Base-by-base conservation (phyloP, 306 rosid genomes). In the Macrotyloma uniflorum region DNA sequence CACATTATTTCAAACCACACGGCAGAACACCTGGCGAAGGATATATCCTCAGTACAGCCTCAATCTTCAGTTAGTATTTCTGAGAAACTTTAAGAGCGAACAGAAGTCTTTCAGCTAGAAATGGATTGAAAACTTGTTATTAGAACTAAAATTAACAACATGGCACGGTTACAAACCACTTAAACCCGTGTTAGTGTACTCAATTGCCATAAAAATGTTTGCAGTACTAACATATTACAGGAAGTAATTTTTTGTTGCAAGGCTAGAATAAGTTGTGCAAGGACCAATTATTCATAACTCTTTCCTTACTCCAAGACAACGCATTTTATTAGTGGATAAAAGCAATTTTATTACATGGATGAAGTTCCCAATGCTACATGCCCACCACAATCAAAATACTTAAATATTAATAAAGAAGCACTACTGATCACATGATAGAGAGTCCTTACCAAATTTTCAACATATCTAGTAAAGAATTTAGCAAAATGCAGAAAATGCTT, bases 401-500 rank as follows among this genome's bases (percentile, higher is more conserved):
- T 54, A 35, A 59, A 76, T 61, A 65, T 64, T 43, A 66, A 73
- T 78, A 63, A 78, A 78, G 75, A 66, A 36, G 70, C 58, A 59
- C 74, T 46, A 49, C 68, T 66, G 32, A 72, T 78, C 72, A 66
- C 75, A 72, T 70, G 74, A 83, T 64, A 71, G 72, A 72, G 38
- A 19, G 72, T 57, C 66, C 11, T 66, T 53, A 78, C 78, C 70
- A 57, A 67, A 74, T 33, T 65, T 75, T 72, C 72, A 55, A 68
- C 72, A 54, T 54, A 46, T 57, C 68, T 54, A 12, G 54, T 38
- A 8, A 72, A 32, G 67, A 36, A 14, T 72, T 61, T 55, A 40
- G 40, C 66, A 77, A 78, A 78, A 36, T 66, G 72, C 32, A 66
- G 22, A 78, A 28, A 47, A 49, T 73, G 32, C n/a, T n/a, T n/a